Conservation (phyloP, 257 asterid genomes). For the Buddleja alternifolia region DNA sequence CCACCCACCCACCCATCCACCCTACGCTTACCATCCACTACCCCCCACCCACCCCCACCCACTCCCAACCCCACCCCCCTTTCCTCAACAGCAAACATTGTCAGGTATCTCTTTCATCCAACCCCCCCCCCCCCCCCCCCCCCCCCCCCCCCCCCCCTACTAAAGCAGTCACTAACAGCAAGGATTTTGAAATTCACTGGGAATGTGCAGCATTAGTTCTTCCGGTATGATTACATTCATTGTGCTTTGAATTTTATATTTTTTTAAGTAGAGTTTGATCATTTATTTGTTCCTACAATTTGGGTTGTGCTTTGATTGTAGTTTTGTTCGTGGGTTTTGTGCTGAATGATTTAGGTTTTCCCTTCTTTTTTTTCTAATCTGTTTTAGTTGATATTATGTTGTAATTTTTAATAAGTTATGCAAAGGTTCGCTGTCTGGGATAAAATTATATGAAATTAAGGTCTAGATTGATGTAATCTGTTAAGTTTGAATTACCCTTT, state of each 20-base stretch:
- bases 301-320: neutral
- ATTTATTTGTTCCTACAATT: slow-evolving; percentile 4
- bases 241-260: neutral
- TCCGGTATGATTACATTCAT: slow-evolving; percentile 28
- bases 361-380: neutral
- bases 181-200: slow-evolving; percentile 26
- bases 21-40: slow-evolving; percentile 7
- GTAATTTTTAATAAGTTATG: slow-evolving; percentile 12
- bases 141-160: slow-evolving; percentile 1
- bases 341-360: slow-evolving; percentile 6
- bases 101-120: neutral
- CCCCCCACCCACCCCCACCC: slow-evolving; percentile 23
- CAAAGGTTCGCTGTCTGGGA: slow-evolving; percentile 11
- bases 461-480: slow-evolving; percentile 15
- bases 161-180: slow-evolving; percentile 1
- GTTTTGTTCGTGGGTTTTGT: slow-evolving; percentile 16
- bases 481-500: neutral
- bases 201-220: slow-evolving; percentile 29
- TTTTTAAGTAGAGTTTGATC: slow-evolving; percentile 22
- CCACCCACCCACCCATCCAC: slow-evolving; percentile 13
- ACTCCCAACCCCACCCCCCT: slow-evolving; percentile 27
- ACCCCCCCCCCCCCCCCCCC: slow-evolving; percentile 13
- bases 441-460: neutral
- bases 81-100: slow-evolving; percentile 25
- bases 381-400: slow-evolving; percentile 24